Conservation (phyloP, 306 rosid genomes). For the Acmispon strigosus region DNA sequence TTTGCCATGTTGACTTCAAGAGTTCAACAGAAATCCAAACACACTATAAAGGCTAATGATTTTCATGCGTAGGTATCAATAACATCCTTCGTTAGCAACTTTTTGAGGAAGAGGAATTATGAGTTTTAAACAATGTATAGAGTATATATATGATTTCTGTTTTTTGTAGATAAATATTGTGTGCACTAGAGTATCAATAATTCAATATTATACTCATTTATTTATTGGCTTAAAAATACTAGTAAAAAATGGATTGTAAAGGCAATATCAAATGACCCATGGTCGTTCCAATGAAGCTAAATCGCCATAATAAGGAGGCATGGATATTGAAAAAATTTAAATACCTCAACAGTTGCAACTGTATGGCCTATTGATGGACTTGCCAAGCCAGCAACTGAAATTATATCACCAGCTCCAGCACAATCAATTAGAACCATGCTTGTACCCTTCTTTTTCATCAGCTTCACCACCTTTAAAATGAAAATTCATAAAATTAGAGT, state of each 20-base stretch:
- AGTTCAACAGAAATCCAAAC: too few relatives aligned
- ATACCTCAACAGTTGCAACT: constrained; percentile 72
- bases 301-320: neutral
- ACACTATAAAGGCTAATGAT: neutral
- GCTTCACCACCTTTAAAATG: constrained; percentile 58
- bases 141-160: neutral
- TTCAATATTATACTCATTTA: neutral
- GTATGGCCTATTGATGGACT: constrained; percentile 90
- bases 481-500: neutral
- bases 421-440: constrained; percentile 56
- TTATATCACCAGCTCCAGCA: constrained; percentile 98
- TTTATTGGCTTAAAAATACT: neutral
- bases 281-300: neutral
- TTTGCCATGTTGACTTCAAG: too few relatives aligned
- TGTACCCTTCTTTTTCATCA: constrained; percentile 95
- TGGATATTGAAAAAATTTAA: neutral
- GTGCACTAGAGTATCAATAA: neutral
- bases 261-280: neutral
- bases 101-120: neutral
- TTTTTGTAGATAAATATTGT: neutral
- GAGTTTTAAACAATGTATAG: neutral
- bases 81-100: neutral
- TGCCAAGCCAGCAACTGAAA: constrained; percentile 87
- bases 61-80: neutral
- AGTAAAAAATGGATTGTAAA: neutral